Percentiles rank a stretch among this genome's conserved stretches.
Evolutionary conservation across 352 stramenopile genomes (phyloP).

Genomic region (Blastocystis sp.): DNA sequence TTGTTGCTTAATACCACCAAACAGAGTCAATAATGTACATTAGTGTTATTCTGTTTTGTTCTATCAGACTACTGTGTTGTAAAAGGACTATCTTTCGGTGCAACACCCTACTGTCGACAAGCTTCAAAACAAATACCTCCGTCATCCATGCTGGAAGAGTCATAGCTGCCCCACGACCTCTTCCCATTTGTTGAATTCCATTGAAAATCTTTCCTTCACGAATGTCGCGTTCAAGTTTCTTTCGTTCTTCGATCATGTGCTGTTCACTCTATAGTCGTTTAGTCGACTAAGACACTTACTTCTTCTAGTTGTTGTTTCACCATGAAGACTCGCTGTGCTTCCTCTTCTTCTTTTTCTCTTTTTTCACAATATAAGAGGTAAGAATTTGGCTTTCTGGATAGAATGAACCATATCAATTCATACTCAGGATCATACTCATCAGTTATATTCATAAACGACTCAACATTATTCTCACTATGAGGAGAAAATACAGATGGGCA

Average conservation of each 20-base stretch:
- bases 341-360: conserved; percentile 33
- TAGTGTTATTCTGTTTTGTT: conserved; percentile 3
- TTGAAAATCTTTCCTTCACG: conserved; percentile 30
- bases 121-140: background rate
- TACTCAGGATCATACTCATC: conserved; percentile 41
- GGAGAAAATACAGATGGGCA: conserved; percentile 7
- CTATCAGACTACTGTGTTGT: too few species aligned
- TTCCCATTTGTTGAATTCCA: background rate
- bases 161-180: background rate
- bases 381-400: conserved; percentile 21
- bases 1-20: background rate
- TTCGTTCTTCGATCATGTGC: conserved; percentile 14
- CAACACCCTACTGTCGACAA: background rate
- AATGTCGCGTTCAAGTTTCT: conserved; percentile 5
- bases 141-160: conserved; percentile 50
- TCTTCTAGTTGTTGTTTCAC: conserved; percentile 44
- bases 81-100: background rate
- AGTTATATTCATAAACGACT: background rate
- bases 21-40: background rate
- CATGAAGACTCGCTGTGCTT: background rate
- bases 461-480: background rate
- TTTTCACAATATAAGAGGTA: conserved; percentile 10
- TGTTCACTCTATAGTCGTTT: conserved; percentile 14
- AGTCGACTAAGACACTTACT: background rate
- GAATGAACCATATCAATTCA: background rate